Evolutionary conservation across 345 rosid genomes (phyloP).

Genomic region (Citrus inodora): DNA sequence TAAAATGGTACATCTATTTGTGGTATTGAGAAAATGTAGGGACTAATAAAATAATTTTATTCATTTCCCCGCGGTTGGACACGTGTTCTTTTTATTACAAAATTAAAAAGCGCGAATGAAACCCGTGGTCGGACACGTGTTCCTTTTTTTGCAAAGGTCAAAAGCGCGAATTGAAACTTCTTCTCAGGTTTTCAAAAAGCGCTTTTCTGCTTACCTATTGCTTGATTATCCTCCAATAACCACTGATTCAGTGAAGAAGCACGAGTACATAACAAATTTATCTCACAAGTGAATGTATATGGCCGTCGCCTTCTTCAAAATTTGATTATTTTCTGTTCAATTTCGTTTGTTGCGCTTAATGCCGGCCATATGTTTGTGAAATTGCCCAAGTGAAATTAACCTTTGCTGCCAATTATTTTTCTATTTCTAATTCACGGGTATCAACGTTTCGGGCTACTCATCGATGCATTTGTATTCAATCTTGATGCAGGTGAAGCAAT

Average conservation of each 20-base stretch:
- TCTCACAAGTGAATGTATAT: neutral
- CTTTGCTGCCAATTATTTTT: neutral
- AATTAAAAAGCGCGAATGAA: no score
- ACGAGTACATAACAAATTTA: neutral
- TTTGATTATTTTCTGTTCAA: no score
- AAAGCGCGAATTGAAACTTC: neutral
- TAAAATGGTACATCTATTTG: neutral
- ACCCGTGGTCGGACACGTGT: neutral
- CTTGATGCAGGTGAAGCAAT: constrained; percentile 29
- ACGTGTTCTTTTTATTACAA: no score
- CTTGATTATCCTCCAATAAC: neutral
- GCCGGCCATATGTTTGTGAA: constrained; percentile 7
- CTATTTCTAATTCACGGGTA: neutral
- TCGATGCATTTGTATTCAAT: neutral
- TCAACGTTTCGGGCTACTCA: neutral
- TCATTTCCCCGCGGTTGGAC: neutral
- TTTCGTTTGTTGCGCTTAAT: neutral
- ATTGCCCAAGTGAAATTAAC: neutral
- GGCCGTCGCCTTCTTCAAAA: neutral
- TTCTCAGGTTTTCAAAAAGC: neutral
- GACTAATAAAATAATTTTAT: neutral
- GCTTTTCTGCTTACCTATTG: neutral
- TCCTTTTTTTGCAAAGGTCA: neutral
- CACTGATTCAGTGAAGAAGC: neutral
- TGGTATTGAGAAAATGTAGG: neutral